Evolutionary conservation across 306 rosid genomes (phyloP), one percentile per base, ranked within the genome.

Genomic region (Trifolium subterraneum): DNA sequence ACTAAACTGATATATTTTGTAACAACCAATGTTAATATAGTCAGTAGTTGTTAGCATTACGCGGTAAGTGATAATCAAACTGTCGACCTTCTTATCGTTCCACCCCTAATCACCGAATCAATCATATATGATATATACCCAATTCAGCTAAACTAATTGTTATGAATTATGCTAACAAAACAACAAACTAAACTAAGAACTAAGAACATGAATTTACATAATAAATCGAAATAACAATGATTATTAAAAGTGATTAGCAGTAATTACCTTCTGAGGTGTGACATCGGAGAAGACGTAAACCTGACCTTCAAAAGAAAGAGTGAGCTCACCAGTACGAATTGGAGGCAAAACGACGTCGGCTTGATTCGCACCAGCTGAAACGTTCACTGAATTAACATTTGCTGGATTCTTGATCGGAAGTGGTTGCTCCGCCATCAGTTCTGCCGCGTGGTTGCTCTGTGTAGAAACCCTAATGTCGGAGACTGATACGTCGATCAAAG

Each of bases 261-360:
- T 29, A 48, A 50, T 42, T 72, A 93, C 98, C 96, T 91, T 91
- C 76, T 91, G 91, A 29, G 89, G 94, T 15, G 97, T 88, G 65
- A 91, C 98, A 29, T 91, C 87, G 6, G 96, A 96, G 72, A 94
- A 94, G 51, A 94, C 98, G 48, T 88, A 94, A 80, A 94, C 98
- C 86, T 94, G 94, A 15, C 98, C 98, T 71, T 94, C 97, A 13
- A 91, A 94, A 71, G 98, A 94, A 63, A 94, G 98, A 68, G 98
- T 90, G 78, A 94, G 97, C 76, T 91, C 98, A 75, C 98, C 87
- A 15, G 94, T 80, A 82, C 97, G 92, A 10, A 85, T 77, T 54
- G 85, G 73, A 68, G 87, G 85, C 86, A 75, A 72, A 38, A 78
- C 84, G 59, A 80, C 68, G 2, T 75, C 87, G n/a, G 83, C 91